Conservation (phyloP, 1,284 basidiomycete species). For the Moesziomyces antarcticus region DNA sequence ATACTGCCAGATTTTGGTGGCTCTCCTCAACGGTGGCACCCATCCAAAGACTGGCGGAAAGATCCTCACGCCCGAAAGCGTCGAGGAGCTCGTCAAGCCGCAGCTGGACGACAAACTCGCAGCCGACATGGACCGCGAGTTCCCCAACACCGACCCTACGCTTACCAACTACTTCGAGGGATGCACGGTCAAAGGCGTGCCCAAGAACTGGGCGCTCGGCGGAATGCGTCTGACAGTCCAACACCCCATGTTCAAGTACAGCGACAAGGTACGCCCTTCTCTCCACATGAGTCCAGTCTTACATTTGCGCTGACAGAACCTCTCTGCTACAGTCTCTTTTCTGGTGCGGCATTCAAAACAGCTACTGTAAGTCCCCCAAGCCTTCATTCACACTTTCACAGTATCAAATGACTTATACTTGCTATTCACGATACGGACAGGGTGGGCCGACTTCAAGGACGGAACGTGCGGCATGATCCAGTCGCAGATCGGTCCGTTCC, state of each 20-base stretch:
- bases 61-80: conserved; percentile 51
- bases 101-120: conserved; percentile 43
- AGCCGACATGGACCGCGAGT: conserved; percentile 35
- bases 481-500: conserved; percentile 40
- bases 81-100: conserved; percentile 45
- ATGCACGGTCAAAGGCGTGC: conserved; percentile 30
- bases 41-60: conserved; percentile 50
- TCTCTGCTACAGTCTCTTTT: conserved; percentile 13
- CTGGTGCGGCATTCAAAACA: conserved; percentile 50
- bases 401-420: not conserved
- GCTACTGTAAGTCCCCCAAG: conserved; percentile 16
- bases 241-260: conserved; percentile 34
- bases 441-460: conserved; percentile 38
- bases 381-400: not conserved
- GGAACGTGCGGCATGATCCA: conserved; percentile 48
- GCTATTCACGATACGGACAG: not conserved
- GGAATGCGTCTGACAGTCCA: conserved; percentile 31
- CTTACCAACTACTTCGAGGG: conserved; percentile 37
- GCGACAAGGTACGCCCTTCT: conserved; percentile 9
- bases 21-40: conserved; percentile 56
- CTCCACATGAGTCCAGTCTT: not conserved
- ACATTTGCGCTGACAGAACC: not conserved
- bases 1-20: conserved; percentile 46
- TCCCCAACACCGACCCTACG: conserved; percentile 30
- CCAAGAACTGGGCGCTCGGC: conserved; percentile 44